phyloP scores from a whole-genome alignment of 176 grass and related monocot genomes.

The Avena atlantica region DNA sequence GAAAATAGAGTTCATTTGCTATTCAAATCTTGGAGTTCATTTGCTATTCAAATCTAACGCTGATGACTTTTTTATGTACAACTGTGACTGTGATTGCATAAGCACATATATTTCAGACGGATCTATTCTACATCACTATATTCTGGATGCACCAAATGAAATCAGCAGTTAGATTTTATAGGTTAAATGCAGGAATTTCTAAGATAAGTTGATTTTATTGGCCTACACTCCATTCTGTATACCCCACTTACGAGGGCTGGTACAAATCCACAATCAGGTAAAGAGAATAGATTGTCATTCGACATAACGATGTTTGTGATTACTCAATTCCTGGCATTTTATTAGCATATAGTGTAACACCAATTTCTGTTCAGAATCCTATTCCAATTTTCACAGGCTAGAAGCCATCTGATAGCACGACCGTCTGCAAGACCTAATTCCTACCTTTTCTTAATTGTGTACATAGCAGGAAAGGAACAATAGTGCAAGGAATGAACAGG shows the following conservation, averaged over 20 bases:
- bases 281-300: not conserved
- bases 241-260: not conserved
- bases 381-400: too few relatives aligned
- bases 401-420: too few relatives aligned
- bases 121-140: not conserved
- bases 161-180: not conserved
- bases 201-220: slow-evolving; percentile 19
- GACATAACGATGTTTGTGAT: not conserved
- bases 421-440: too few relatives aligned
- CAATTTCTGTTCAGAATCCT: too few relatives aligned
- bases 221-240: not conserved
- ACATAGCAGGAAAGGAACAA: not conserved
- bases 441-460: not conserved
- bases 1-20: not conserved
- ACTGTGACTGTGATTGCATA: not conserved
- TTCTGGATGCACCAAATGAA: not conserved
- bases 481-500: not conserved
- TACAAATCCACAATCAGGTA: not conserved
- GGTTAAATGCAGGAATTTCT: not conserved
- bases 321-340: not conserved
- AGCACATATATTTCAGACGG: not conserved
- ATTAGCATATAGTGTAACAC: not conserved
- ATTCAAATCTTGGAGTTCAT: not conserved
- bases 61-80: not conserved
- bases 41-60: not conserved